Evolutionary conservation across 164 flowering plant species (phyloP).

Genomic region (Taxillus chinensis): DNA sequence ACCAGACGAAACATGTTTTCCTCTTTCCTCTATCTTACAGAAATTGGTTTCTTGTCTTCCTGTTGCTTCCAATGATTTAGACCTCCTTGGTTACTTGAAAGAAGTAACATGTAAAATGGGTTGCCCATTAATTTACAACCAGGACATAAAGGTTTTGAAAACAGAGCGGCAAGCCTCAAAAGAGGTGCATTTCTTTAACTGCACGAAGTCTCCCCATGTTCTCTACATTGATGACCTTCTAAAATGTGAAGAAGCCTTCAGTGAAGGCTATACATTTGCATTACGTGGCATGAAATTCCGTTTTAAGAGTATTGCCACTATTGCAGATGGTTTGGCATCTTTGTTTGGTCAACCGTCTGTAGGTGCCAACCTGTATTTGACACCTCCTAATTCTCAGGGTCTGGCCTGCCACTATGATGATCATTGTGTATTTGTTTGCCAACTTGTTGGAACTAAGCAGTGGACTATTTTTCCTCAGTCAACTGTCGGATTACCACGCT

Average conservation of each 20-base stretch:
- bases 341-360: slow-evolving; percentile 77
- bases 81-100: slow-evolving; percentile 39
- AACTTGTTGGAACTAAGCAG: slow-evolving; percentile 48
- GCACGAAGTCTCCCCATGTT: slow-evolving; percentile 10
- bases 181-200: slow-evolving; percentile 43
- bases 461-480: slow-evolving; percentile 39
- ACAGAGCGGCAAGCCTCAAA: slow-evolving; percentile 22
- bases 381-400: slow-evolving; percentile 75
- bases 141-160: slow-evolving; percentile 58
- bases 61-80: slow-evolving; percentile 55
- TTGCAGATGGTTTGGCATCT: slow-evolving; percentile 47
- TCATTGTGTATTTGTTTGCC: slow-evolving; percentile 78
- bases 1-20: slow-evolving; percentile 16
- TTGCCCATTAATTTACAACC: slow-evolving; percentile 42
- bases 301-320: slow-evolving; percentile 34
- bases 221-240: slow-evolving; percentile 18
- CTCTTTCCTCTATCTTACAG: slow-evolving; percentile 32
- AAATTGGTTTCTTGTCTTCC: slow-evolving; percentile 56
- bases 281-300: slow-evolving; percentile 78
- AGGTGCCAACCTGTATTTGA: slow-evolving; percentile 67
- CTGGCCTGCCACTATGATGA: slow-evolving; percentile 71
- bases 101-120: slow-evolving; percentile 45
- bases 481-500: slow-evolving; percentile 44
- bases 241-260: slow-evolving; percentile 44
- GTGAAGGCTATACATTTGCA: slow-evolving; percentile 62